phyloP scores from a whole-genome alignment of 192 early-diverging fungal species.

The Kappamyces sp. region DNA sequence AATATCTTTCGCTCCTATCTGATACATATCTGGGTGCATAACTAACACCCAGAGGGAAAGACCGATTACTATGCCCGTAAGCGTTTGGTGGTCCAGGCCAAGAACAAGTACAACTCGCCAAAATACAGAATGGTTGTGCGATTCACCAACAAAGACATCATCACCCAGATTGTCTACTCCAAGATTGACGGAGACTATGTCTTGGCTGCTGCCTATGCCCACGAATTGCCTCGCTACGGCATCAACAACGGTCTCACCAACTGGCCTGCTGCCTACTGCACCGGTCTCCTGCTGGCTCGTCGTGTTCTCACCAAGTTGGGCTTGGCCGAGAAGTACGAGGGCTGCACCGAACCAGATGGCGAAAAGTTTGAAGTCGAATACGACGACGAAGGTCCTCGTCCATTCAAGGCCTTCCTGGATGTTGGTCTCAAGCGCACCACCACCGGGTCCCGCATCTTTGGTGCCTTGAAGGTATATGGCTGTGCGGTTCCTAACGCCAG shows the following conservation, averaged over 20 bases:
- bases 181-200: slow-evolving; percentile 97
- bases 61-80: slow-evolving; percentile 99
- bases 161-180: slow-evolving; percentile 96
- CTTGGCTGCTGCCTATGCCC: slow-evolving; percentile 89
- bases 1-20: slow-evolving; percentile 89
- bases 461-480: slow-evolving; percentile 94
- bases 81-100: slow-evolving; percentile 97
- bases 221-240: slow-evolving; percentile 94
- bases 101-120: slow-evolving; percentile 99
- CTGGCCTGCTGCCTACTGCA: slow-evolving; percentile 98
- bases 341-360: slow-evolving; percentile 87
- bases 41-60: slow-evolving; percentile 81
- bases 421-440: slow-evolving; percentile 95
- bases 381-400: slow-evolving; percentile 80
- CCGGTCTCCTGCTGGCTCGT: slow-evolving; percentile 94
- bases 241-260: slow-evolving; percentile 99
- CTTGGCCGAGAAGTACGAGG: slow-evolving; percentile 94
- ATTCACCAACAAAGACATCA: slow-evolving; percentile 96
- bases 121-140: slow-evolving; percentile 99
- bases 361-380: slow-evolving; percentile 81
- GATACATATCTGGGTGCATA: slow-evolving; percentile 28
- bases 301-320: slow-evolving; percentile 92
- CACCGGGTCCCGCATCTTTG: slow-evolving; percentile 96
- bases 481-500: too few relatives aligned
- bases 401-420: slow-evolving; percentile 98